Evolutionary conservation across 2,329 filamentous ascomycete genomes (phyloP), one percentile per base, ranked within the genome.

Genomic region (Cadophora sp.): DNA sequence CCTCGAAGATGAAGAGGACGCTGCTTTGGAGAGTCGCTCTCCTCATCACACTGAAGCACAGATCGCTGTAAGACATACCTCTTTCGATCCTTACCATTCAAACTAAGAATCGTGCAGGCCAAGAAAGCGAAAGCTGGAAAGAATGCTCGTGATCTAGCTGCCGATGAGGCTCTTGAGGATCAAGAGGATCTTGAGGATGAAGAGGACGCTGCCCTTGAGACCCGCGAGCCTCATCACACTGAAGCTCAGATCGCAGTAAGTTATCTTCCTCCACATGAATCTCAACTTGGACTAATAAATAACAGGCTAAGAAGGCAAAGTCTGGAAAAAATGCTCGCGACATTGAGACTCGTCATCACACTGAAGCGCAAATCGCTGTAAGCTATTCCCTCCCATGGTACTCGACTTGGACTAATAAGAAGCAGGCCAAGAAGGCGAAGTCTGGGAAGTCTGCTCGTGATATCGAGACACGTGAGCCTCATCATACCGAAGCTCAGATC

Each of bases 191-290:
- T 37, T 9, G 34, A 37, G 34, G 34, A 37, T 37, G 34, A 37
- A 37, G 34, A 37, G 7, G 34, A 37, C 34, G 59, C 58, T 9
- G 34, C 34, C 34, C 8, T 71, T 14, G 69, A 72, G 11, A 48
- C 64, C 1, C 53, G 69, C 1, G 68, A 71, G 7, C 51, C 69
- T 1, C 71, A 74, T 16, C 70, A 75, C 26, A 76, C 72, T 16
- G 72, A 69, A n/a, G 66, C 64, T 8, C 72, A 76, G 16, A 75
- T 73, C 5, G 72, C 73, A 0, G 67, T 22, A n/a, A 58, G 29
- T 11, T 11, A 27, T 14, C 9, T 24, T 16, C n/a, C n/a, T n/a
- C n/a, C n/a, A n/a, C n/a, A n/a, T n/a, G n/a, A 8, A 11, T 26
- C 50, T 11, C 31, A 5, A 6, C 5, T 34, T 11, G 31, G 7